Percentiles rank a stretch among this genome's conserved stretches.
phyloP scores from a whole-genome alignment of 106 monocot species.

The Dioscorea alata region DNA sequence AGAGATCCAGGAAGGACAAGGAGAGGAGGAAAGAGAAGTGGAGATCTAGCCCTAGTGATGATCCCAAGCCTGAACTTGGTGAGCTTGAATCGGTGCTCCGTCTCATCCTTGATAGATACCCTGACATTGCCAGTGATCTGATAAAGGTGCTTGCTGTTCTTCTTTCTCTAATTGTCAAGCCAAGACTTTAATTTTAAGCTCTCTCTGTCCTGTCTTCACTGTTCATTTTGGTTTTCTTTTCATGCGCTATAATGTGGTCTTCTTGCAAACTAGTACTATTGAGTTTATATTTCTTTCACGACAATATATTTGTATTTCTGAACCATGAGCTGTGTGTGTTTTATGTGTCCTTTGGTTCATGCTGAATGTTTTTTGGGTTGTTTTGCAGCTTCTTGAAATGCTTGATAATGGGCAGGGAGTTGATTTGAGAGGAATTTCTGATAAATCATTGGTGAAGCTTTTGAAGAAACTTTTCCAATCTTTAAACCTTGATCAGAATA shows the following conservation, averaged over 20 bases:
- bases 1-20: conserved; percentile 6
- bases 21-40: conserved; percentile 2
- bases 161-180: not conserved
- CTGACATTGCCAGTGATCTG: conserved; percentile 26
- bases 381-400: conserved; percentile 76
- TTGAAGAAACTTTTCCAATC: conserved; percentile 65
- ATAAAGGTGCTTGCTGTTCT: conserved; percentile 17
- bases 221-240: not conserved
- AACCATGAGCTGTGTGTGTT: not conserved
- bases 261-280: not conserved
- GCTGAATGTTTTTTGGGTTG: not conserved
- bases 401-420: conserved; percentile 90
- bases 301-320: not conserved
- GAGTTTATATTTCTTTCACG: not conserved
- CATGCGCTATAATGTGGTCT: not conserved
- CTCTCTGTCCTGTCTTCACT: not conserved
- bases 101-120: conserved; percentile 21
- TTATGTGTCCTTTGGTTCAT: not conserved
- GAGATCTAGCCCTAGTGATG: not conserved
- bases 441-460: conserved; percentile 50
- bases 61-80: conserved; percentile 6
- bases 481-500: conserved; percentile 51
- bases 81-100: conserved; percentile 11
- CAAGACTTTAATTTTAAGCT: not conserved
- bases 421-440: conserved; percentile 64